A percentile compares a stretch with the other conserved stretches of the same genome.
Conservation (phyloP, 2,329 filamentous ascomycete species). For the Zopfia rhizophila region DNA sequence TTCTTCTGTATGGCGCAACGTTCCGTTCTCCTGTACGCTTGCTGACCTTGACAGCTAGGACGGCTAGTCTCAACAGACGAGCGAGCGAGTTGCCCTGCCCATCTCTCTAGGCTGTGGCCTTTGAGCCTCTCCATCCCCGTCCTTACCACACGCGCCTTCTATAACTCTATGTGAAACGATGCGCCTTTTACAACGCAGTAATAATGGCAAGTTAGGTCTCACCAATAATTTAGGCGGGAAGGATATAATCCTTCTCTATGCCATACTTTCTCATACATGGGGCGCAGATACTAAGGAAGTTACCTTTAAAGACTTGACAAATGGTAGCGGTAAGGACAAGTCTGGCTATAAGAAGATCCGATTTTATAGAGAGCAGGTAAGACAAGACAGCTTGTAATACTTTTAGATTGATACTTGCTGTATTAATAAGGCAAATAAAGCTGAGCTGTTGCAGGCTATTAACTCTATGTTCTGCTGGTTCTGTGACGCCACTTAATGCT, state of each 20-base stretch:
- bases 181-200: constrained; percentile 21
- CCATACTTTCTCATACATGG: constrained; percentile 51
- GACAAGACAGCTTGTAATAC: too few species aligned
- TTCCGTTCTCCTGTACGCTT: too few species aligned
- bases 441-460: too few species aligned
- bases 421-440: too few species aligned
- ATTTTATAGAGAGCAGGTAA: constrained; percentile 19
- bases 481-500: too few species aligned
- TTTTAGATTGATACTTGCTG: too few species aligned
- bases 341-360: constrained; percentile 25
- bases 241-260: constrained; percentile 35
- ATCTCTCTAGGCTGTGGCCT: constrained; percentile 18
- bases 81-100: too few species aligned
- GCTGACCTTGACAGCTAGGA: too few species aligned
- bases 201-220: constrained; percentile 14
- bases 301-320: constrained; percentile 33
- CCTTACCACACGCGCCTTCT: constrained; percentile 4
- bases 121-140: constrained; percentile 10
- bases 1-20: too few species aligned
- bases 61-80: too few species aligned
- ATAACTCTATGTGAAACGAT: constrained; percentile 13
- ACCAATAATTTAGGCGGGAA: constrained; percentile 4
- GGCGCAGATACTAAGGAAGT: constrained; percentile 37
- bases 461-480: too few species aligned
- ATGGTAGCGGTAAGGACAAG: constrained; percentile 13